Conservation (phyloP, 2,329 filamentous ascomycete species). For the Ophiostoma ulmi region DNA sequence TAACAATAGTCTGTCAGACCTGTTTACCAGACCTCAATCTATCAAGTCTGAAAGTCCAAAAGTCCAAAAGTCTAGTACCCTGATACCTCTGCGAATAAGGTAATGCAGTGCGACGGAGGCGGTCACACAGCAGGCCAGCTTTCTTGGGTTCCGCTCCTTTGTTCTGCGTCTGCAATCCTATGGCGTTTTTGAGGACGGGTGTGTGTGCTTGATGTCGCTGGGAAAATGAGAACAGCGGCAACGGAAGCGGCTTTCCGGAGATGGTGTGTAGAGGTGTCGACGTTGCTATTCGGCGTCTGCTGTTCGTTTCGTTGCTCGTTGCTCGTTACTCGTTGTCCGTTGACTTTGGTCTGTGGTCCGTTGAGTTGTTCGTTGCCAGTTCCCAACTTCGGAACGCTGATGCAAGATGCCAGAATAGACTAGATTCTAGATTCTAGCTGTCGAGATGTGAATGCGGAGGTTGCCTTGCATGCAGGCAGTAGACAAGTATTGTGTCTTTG, state of each 20-base stretch:
- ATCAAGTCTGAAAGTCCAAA: not conserved
- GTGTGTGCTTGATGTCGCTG: not conserved
- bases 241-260: conserved; percentile 13
- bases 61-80: not conserved
- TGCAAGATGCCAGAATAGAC: not conserved
- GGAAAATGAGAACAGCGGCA: not conserved
- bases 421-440: not conserved
- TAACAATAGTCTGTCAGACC: not conserved
- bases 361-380: conserved; percentile 6
- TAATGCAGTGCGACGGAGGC: not conserved
- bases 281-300: not conserved
- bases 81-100: not conserved
- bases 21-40: not conserved
- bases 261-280: not conserved
- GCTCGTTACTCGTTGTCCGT: not conserved
- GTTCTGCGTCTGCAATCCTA: conserved; percentile 6
- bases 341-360: not conserved
- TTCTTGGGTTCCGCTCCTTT: conserved; percentile 9
- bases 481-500: not conserved
- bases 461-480: not conserved
- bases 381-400: not conserved
- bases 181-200: not conserved
- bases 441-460: not conserved
- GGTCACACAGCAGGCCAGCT: conserved; percentile 16
- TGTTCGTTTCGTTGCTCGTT: not conserved